These are phyloP conservation scores for Pyropia haitanensis DNA, from an alignment of 23 red algal genomes.

Conservation along the genomic window DNA sequence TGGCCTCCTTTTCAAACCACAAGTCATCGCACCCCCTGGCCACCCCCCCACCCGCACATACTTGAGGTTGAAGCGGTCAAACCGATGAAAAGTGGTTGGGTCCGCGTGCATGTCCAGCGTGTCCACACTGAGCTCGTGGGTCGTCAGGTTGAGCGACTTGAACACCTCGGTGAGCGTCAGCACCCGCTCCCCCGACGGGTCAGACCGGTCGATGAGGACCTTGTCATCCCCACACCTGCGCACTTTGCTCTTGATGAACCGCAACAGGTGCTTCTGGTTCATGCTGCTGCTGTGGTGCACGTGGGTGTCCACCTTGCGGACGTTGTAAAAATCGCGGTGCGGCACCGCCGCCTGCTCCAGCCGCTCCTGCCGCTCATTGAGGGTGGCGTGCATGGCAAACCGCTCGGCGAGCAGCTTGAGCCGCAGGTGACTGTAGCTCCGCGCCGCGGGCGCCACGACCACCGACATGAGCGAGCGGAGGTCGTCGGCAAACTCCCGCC, in stretches of 20 bases:
- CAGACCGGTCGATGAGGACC: constrained; percentile 34
- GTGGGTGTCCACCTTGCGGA: constrained; percentile 90
- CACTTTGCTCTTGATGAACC: constrained; percentile 96
- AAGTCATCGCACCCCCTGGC: too few relatives aligned
- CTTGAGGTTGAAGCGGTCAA: constrained; percentile 98
- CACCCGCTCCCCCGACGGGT: constrained; percentile 22
- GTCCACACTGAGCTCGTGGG: constrained; percentile 83
- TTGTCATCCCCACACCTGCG: constrained; percentile 51
- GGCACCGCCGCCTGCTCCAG: constrained; percentile 72
- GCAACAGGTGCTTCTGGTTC: constrained; percentile 94
- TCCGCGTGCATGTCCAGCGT: constrained; percentile 95
- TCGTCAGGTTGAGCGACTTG: constrained; percentile 59
- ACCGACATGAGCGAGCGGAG: constrained; percentile 46
- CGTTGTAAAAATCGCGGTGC: constrained; percentile 97
- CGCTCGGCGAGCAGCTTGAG: constrained; percentile 43
- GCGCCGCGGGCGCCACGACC: constrained; percentile 62
- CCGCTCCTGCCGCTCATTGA: constrained; percentile 42
- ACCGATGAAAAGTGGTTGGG: constrained; percentile 72
- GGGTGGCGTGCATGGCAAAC: constrained; percentile 50
- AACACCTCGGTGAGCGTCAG: constrained; percentile 79
- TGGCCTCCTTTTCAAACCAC: too few relatives aligned
- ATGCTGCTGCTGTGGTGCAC: constrained; percentile 69
- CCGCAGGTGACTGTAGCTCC: constrained; percentile 58
- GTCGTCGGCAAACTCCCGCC: constrained; percentile 52
- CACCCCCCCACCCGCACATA: neutral